Evolutionary conservation across 495 filamentous ascomycete genomes (phyloP).

Genomic region (Cercophora newfieldiana): DNA sequence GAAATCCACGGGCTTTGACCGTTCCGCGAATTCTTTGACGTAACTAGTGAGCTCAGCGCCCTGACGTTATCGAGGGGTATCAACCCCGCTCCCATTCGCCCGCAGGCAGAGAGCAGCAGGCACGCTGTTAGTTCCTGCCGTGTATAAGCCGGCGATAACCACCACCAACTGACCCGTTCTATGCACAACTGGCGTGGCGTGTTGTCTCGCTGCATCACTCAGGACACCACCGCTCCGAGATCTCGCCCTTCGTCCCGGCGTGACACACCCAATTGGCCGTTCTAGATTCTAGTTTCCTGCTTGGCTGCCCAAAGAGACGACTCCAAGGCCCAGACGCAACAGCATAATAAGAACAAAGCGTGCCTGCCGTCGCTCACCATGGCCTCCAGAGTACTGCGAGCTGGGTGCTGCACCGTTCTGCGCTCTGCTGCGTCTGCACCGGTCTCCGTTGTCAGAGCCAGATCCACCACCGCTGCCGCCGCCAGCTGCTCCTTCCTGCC

Average conservation of each 20-base stretch:
- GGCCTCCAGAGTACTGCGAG: constrained; percentile 8
- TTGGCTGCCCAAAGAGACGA: neutral
- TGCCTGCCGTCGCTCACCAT: constrained; percentile 8
- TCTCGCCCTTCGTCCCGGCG: neutral
- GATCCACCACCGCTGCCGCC: neutral
- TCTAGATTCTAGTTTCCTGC: neutral
- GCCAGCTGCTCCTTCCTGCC: constrained; percentile 11
- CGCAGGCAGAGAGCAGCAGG: neutral
- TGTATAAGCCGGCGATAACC: constrained; percentile 21
- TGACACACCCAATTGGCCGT: neutral
- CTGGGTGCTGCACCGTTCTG: neutral
- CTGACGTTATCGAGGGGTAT: constrained; percentile 1
- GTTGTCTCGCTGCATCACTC: constrained; percentile 12
- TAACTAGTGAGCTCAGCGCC: neutral
- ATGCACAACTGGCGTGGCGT: constrained; percentile 10
- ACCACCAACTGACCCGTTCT: neutral
- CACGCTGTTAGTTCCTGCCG: neutral
- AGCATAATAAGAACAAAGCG: neutral
- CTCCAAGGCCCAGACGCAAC: neutral
- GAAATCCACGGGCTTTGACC: neutral
- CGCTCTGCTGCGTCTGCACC: neutral
- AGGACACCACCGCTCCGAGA: constrained; percentile 3
- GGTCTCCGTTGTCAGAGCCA: neutral
- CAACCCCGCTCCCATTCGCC: constrained; percentile 5
- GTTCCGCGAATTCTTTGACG: neutral